Base-by-base conservation (phyloP, 2,329 filamentous ascomycete species). In the Alternaria conjuncta region DNA sequence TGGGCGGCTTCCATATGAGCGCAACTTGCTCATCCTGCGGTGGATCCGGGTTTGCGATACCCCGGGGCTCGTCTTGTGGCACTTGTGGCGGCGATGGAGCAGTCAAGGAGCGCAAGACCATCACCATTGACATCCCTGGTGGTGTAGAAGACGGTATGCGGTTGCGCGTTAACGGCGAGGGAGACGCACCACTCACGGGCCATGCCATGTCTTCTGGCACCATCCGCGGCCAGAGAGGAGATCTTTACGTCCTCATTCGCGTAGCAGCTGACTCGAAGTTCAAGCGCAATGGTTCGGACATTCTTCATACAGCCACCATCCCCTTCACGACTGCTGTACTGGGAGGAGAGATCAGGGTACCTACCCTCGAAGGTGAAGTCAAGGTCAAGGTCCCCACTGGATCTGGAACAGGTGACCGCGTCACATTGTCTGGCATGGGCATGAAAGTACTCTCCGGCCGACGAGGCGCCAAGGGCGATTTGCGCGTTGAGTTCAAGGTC, bases 111-210 rank as follows among this genome's bases (percentile, higher is more conserved):
- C 87, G 89, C 65, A 93, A 92, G 83, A 93, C 92, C 0, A 89
- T 99, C 54, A 91, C 88, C 26, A 87, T 99, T 46, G 94, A 98
- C 72, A 97, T 99, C 49, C 96, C 96, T 1, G 94, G 92, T 21
- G 96, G 96, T 68, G 94, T 99, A 30, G 96, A 98, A 78, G 95
- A 99, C 78, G 94, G 95, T 59, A 98, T 98, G 95, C 89, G 93
- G 61, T 83, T 99, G 73, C 88, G 93, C 56, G 88, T 99, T 26
- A 88, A 90, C 62, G 92, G 92, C 25, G 94, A 96, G 76, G 96
- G 96, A 69, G 95, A 99, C 76, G 90, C 93, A 15, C 91, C 96
- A 21, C 85, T 89, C 9, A 95, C 92, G 23, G 93, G 93, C 47
- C 86, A 89, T 23, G 84, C 88, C 15, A 86, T 88, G 30, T 87